Percentiles rank a stretch among this genome's conserved stretches.
Conservation (phyloP, 2,329 filamentous ascomycete genomes). For the Aspergillus udagawae region DNA sequence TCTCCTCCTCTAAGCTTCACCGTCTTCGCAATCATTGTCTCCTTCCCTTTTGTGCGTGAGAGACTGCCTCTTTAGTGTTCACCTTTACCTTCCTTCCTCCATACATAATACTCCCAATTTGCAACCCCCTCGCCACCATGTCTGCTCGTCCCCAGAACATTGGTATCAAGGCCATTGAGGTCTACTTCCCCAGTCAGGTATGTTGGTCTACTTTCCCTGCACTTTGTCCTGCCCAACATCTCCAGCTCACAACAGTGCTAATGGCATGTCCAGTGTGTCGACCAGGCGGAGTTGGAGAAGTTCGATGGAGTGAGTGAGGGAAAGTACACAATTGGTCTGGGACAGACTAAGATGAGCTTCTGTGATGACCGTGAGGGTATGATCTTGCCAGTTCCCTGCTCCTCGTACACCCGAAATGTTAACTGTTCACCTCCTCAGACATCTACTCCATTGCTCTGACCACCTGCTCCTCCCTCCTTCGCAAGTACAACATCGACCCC, state of each 20-base stretch:
- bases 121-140: constrained; percentile 49
- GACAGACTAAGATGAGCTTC: constrained; percentile 89
- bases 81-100: constrained; percentile 4
- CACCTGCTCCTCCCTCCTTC: constrained; percentile 69
- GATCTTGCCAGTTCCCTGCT: constrained; percentile 14
- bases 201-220: constrained; percentile 26
- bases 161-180: constrained; percentile 88
- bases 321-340: constrained; percentile 88
- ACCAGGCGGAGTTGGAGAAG: constrained; percentile 77
- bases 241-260: constrained; percentile 10
- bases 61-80: not conserved
- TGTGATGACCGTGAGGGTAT: constrained; percentile 84
- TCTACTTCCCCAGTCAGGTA: constrained; percentile 85
- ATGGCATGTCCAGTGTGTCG: constrained; percentile 62
- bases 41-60: not conserved
- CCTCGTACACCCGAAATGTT: not conserved
- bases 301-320: constrained; percentile 77
- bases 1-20: constrained; percentile 1
- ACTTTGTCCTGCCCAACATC: constrained; percentile 2
- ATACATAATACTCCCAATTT: constrained; percentile 6
- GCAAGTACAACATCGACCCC: constrained; percentile 78
- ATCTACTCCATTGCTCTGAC: constrained; percentile 85
- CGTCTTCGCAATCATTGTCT: constrained; percentile 1
- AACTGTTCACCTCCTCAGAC: constrained; percentile 49
- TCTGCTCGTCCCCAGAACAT: constrained; percentile 77